Conservation (phyloP, 176 grass and related monocot species). For the Cenchrus fungigraminus region DNA sequence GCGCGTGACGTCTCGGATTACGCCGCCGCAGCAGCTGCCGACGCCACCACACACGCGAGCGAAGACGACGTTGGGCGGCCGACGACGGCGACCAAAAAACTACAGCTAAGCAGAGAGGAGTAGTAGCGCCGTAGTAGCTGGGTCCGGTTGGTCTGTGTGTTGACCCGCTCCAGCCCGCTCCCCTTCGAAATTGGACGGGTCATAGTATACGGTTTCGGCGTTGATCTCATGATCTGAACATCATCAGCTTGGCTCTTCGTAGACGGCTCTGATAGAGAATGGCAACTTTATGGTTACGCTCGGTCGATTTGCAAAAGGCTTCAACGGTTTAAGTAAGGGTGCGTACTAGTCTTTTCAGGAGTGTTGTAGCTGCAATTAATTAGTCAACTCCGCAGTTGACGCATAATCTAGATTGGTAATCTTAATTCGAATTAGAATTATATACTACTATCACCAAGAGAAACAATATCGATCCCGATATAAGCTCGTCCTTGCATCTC, state of each 20-base stretch:
- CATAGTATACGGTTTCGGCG: background rate
- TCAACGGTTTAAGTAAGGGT: no score
- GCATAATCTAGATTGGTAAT: background rate
- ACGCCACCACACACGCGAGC: constrained; percentile 18
- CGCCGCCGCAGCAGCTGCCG: constrained; percentile 26
- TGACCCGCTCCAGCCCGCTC: background rate
- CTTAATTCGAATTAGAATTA: no score
- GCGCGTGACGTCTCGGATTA: constrained; percentile 38
- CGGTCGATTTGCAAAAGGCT: background rate
- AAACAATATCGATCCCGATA: no score
- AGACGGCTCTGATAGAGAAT: background rate
- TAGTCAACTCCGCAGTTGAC: background rate
- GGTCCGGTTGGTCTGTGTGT: constrained; percentile 2
- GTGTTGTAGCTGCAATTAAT: no score
- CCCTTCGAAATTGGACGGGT: background rate
- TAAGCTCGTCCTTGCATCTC: no score
- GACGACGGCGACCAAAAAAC: background rate
- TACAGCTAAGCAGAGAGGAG: background rate
- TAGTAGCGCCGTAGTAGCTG: background rate
- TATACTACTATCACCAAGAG: no score
- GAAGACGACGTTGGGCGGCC: background rate
- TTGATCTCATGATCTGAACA: background rate
- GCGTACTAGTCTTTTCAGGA: no score
- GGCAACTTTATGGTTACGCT: background rate
- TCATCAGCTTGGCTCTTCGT: background rate